phyloP scores from a whole-genome alignment of 2,329 filamentous ascomycete genomes.

The Trichoderma guizhouense region DNA sequence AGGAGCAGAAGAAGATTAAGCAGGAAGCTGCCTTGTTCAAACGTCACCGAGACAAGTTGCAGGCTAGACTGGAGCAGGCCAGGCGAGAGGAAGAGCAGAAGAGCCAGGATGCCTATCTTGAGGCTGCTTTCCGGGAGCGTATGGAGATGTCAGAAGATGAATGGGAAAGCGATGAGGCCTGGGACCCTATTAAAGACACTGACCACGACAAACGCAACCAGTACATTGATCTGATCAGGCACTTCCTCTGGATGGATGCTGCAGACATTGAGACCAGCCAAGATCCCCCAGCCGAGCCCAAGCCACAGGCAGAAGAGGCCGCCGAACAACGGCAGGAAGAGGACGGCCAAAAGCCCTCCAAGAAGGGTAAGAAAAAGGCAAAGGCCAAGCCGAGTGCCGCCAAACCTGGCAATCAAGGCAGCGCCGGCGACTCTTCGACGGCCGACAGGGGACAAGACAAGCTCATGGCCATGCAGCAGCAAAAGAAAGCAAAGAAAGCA shows the following conservation, averaged over 20 bases:
- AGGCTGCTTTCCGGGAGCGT: conserved; percentile 26
- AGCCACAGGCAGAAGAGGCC: not conserved
- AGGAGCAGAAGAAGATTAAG: conserved; percentile 8
- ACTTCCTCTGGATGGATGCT: conserved; percentile 29
- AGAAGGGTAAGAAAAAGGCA: not conserved
- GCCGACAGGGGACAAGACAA: not conserved
- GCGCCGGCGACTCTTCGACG: not conserved
- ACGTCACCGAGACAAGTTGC: conserved; percentile 26
- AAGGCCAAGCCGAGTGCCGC: not conserved
- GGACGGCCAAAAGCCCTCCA: not conserved
- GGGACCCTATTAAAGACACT: conserved; percentile 30
- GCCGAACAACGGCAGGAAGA: not conserved
- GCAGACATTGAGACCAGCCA: not conserved
- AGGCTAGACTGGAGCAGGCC: conserved; percentile 21
- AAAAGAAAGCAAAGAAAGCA: not conserved
- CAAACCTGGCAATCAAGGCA: not conserved
- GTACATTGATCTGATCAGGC: conserved; percentile 30
- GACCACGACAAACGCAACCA: conserved; percentile 24
- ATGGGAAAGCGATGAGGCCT: conserved; percentile 24
- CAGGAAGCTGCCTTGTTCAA: conserved; percentile 29
- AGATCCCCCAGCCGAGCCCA: not conserved
- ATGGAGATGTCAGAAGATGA: conserved; percentile 23
- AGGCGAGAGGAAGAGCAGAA: conserved; percentile 27
- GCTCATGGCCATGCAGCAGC: conserved; percentile 2
- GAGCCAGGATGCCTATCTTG: conserved; percentile 29